phyloP scores from a whole-genome alignment of 75 land plant genomes.

The Chamaecyparis obtusa region DNA sequence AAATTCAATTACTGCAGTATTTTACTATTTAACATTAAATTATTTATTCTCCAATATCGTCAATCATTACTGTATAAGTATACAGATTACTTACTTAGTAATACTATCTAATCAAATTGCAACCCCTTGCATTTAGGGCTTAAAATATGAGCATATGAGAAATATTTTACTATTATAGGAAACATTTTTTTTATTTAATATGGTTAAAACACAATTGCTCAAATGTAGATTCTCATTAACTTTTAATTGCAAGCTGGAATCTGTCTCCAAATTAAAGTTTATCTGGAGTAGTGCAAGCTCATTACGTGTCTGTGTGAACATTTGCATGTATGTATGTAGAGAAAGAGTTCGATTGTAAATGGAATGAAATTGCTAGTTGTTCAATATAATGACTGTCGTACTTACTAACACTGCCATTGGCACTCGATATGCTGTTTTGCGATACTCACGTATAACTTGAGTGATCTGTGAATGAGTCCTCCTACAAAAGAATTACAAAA shows the following conservation, averaged over 20 bases:
- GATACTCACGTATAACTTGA: slow-evolving; percentile 80
- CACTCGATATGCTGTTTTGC: slow-evolving; percentile 85
- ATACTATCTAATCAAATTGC: background rate
- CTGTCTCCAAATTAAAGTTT: background rate
- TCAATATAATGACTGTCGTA: background rate
- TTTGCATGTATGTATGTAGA: background rate
- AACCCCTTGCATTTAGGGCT: background rate
- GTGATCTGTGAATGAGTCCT: slow-evolving; percentile 95
- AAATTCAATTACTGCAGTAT: background rate
- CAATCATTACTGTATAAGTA: background rate
- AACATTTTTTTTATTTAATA: background rate
- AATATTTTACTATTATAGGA: background rate
- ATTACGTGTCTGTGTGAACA: background rate
- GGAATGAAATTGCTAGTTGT: background rate
- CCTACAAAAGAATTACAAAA: slow-evolving; percentile 38
- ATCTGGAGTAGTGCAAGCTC: background rate
- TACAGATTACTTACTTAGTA: background rate
- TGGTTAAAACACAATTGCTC: background rate
- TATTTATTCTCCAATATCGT: background rate
- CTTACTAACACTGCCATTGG: slow-evolving; percentile 92
- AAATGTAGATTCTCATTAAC: background rate
- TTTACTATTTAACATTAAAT: background rate
- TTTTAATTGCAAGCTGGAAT: background rate
- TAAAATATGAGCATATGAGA: background rate
- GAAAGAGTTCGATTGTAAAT: background rate